A percentile compares a stretch with the other conserved stretches of the same genome.
phyloP scores from a whole-genome alignment of 495 filamentous ascomycete species.

The Podospora appendiculata region DNA sequence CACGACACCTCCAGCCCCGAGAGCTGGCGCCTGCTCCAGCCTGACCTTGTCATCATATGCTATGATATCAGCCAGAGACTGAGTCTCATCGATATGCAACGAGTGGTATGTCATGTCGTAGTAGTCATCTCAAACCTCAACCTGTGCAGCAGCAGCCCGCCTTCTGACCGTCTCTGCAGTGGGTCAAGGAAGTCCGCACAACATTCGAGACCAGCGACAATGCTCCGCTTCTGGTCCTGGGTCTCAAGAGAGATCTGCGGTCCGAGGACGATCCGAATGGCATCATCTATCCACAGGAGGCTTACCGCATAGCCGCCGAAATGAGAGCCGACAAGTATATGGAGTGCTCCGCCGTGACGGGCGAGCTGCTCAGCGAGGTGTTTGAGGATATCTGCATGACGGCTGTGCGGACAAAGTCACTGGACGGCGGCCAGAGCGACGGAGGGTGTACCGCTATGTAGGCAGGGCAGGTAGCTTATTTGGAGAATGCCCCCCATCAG shows the following conservation, averaged over 20 bases:
- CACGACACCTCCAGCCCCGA: conserved; percentile 72
- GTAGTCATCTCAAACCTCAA: background rate
- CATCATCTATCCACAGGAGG: conserved; percentile 67
- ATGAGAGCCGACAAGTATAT: conserved; percentile 82
- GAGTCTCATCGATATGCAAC: conserved; percentile 55
- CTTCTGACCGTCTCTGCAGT: conserved; percentile 35
- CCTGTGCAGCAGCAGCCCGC: too few species aligned
- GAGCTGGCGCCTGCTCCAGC: conserved; percentile 64
- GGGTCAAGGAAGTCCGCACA: conserved; percentile 58
- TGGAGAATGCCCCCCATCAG: background rate
- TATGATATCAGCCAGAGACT: conserved; percentile 68
- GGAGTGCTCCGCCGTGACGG: conserved; percentile 84
- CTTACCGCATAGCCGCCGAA: conserved; percentile 67
- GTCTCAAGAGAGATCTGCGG: conserved; percentile 75
- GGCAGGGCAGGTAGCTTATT: background rate
- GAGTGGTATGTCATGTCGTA: conserved; percentile 36
- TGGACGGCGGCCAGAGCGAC: conserved; percentile 35
- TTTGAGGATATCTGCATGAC: conserved; percentile 72
- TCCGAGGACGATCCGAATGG: conserved; percentile 54
- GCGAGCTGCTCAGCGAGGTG: conserved; percentile 63
- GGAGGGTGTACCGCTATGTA: conserved; percentile 34
- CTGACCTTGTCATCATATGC: conserved; percentile 69
- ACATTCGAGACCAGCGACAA: conserved; percentile 52
- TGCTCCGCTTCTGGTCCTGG: conserved; percentile 69
- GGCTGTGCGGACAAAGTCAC: conserved; percentile 53